Percentiles rank a stretch among this genome's conserved stretches.
phyloP scores from a whole-genome alignment of 768 basidiomycete genomes.

The Serendipita vermifera region DNA sequence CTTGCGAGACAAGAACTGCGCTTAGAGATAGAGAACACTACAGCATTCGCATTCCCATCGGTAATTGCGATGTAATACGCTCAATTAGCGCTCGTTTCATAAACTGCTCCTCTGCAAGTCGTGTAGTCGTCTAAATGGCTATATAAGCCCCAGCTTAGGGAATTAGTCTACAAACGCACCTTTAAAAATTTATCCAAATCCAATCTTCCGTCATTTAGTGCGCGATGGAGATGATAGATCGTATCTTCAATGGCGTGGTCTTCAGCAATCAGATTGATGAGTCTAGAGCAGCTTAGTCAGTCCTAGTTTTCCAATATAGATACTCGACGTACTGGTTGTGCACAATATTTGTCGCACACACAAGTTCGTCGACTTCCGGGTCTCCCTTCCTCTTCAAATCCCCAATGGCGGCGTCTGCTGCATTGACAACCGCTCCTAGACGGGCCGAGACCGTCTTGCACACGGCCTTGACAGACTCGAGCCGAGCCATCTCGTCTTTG shows the following conservation, averaged over 20 bases:
- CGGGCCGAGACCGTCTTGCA: constrained; percentile 67
- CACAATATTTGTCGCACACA: constrained; percentile 91
- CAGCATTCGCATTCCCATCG: constrained; percentile 13
- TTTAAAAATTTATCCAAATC: constrained; percentile 91
- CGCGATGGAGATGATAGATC: constrained; percentile 90
- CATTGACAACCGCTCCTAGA: constrained; percentile 45
- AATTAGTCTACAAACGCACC: constrained; percentile 35
- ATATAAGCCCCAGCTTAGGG: constrained; percentile 12
- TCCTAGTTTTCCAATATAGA: constrained; percentile 12
- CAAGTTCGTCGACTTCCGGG: constrained; percentile 89
- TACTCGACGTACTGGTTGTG: constrained; percentile 73
- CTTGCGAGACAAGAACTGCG: neutral
- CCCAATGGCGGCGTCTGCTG: constrained; percentile 57
- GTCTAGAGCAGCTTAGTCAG: constrained; percentile 33
- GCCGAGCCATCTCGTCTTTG: constrained; percentile 86
- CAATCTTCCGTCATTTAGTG: constrained; percentile 78
- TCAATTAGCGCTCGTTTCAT: constrained; percentile 91
- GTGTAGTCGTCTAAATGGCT: constrained; percentile 54
- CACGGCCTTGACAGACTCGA: constrained; percentile 87
- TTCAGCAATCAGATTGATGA: constrained; percentile 96
- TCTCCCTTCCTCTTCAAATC: constrained; percentile 76
- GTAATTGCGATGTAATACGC: constrained; percentile 47
- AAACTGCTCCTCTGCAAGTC: constrained; percentile 90
- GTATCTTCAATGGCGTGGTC: constrained; percentile 98
- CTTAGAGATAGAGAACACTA: neutral